phyloP scores from a whole-genome alignment of 192 early-diverging fungal genomes.

The Backusella tuberculispora region DNA sequence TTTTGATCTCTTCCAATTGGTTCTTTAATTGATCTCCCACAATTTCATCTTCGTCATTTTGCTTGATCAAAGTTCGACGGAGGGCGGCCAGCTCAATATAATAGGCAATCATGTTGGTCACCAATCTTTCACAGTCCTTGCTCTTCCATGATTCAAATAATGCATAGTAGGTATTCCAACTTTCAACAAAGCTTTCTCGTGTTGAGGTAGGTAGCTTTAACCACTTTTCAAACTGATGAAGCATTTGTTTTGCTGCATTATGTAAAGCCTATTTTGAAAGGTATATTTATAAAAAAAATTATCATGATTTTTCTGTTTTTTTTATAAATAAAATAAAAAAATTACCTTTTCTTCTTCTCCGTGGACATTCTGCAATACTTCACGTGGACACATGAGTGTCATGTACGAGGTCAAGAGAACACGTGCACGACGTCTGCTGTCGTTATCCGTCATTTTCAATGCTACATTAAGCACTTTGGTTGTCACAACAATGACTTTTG shows the following conservation, averaged over 20 bases:
- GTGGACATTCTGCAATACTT: conserved; percentile 59
- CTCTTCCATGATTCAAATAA: conserved; percentile 76
- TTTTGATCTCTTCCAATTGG: conserved; percentile 32
- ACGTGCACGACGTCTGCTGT: conserved; percentile 52
- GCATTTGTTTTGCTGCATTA: conserved; percentile 36
- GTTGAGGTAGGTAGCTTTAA: conserved; percentile 14
- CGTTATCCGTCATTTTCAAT: conserved; percentile 41
- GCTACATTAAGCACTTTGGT: conserved; percentile 41
- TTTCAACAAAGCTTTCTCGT: conserved; percentile 48
- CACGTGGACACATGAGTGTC: conserved; percentile 65
- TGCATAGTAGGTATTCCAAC: conserved; percentile 62
- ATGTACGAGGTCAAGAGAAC: conserved; percentile 78
- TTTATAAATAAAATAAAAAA: conserved; percentile 7
- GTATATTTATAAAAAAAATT: no score
- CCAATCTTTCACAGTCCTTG: conserved; percentile 61
- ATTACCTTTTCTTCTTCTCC: conserved; percentile 60
- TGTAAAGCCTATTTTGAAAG: conserved; percentile 35
- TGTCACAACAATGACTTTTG: conserved; percentile 44
- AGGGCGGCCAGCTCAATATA: conserved; percentile 69
- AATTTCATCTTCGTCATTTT: conserved; percentile 24
- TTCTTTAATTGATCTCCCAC: conserved; percentile 38
- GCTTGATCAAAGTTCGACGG: conserved; percentile 59
- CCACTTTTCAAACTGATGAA: conserved; percentile 43
- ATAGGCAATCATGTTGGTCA: conserved; percentile 68
- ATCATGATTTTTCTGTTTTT: background rate